Percentiles rank a stretch among this genome's conserved stretches.
Evolutionary conservation across 208 protist genomes (phyloP).

Genomic region (Trypanosoma conorhini): DNA sequence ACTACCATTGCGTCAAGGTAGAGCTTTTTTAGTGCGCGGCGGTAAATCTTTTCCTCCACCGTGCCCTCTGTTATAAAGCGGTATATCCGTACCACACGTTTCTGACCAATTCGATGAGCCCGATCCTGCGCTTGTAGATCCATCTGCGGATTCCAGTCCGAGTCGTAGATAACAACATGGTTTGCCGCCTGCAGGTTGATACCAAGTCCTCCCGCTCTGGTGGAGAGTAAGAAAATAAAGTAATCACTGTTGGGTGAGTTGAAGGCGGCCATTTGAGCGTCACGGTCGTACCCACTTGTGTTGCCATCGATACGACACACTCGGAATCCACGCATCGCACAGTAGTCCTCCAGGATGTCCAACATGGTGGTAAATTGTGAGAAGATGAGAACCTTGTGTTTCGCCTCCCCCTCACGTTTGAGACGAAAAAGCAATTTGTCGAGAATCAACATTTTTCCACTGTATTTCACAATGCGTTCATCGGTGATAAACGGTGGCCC

Average conservation of each 20-base stretch:
- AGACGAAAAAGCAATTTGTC: conserved; percentile 94
- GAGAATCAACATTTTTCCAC: conserved; percentile 95
- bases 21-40: conserved; percentile 97
- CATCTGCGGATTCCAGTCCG: conserved; percentile 99
- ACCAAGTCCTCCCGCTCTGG: conserved; percentile 98
- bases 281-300: conserved; percentile 83
- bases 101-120: conserved; percentile 99
- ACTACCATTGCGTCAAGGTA: conserved; percentile 98
- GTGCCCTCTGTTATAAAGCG: conserved; percentile 97
- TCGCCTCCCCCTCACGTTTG: conserved; percentile 50
- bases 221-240: conserved; percentile 98
- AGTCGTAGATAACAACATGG: conserved; percentile 99
- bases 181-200: conserved; percentile 99
- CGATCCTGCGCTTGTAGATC: conserved; percentile 99
- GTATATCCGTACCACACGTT: conserved; percentile 96
- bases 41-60: conserved; percentile 98
- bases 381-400: conserved; percentile 98
- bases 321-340: conserved; percentile 70
- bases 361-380: conserved; percentile 96
- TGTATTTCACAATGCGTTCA: conserved; percentile 88
- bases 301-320: conserved; percentile 93
- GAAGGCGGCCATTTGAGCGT: conserved; percentile 95
- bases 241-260: conserved; percentile 88
- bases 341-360: conserved; percentile 93
- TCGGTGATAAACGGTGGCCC: conserved; percentile 89